A percentile compares a stretch with the other conserved stretches of the same genome.
phyloP scores from a whole-genome alignment of 2,329 filamentous ascomycete genomes.

The Trichoderma aggressivum region DNA sequence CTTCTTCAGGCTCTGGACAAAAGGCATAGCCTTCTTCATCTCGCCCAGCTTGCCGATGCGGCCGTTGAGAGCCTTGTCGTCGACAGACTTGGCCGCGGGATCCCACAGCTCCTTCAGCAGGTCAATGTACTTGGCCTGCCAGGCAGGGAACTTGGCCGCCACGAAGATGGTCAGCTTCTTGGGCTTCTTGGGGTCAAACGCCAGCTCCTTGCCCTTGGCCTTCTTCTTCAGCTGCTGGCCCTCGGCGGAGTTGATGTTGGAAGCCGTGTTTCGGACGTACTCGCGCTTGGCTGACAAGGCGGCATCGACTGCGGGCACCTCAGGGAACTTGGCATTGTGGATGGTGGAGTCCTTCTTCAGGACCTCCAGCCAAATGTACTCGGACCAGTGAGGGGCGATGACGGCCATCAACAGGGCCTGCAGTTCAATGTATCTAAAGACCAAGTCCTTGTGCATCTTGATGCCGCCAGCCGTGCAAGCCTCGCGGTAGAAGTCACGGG shows the following conservation, averaged over 20 bases:
- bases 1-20: conserved; percentile 83
- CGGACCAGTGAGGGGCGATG: conserved; percentile 89
- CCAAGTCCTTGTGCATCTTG: conserved; percentile 80
- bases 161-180: conserved; percentile 89
- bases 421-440: conserved; percentile 77
- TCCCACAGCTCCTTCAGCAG: conserved; percentile 71
- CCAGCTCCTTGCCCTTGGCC: conserved; percentile 81
- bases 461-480: conserved; percentile 71
- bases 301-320: conserved; percentile 61
- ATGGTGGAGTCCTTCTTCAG: conserved; percentile 73
- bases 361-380: conserved; percentile 91
- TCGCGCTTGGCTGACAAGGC: conserved; percentile 73
- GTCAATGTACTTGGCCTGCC: conserved; percentile 90
- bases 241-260: conserved; percentile 78
- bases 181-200: conserved; percentile 85
- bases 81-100: conserved; percentile 54
- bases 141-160: conserved; percentile 75
- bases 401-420: conserved; percentile 80
- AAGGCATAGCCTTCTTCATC: conserved; percentile 98
- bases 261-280: conserved; percentile 74
- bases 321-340: conserved; percentile 62
- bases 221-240: conserved; percentile 81
- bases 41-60: conserved; percentile 79
- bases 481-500: conserved; percentile 89
- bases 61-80: conserved; percentile 78